Evolutionary conservation across 768 basidiomycete genomes (phyloP), one percentile per base, ranked within the genome.

Genomic region (Mycena metata): DNA sequence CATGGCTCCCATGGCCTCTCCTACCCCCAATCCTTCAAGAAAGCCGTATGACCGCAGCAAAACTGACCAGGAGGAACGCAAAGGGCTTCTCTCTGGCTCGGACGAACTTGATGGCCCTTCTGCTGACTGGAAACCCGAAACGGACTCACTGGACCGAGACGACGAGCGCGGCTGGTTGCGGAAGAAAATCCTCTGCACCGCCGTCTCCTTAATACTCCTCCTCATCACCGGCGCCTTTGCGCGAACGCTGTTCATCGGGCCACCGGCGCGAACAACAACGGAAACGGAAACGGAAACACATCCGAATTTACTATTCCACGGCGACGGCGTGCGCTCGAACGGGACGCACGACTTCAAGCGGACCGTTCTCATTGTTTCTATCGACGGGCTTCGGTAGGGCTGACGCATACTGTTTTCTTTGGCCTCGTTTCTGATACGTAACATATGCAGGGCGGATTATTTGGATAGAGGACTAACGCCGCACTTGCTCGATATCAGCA

Each of bases 391-490:
- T 39, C 84, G 93, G 93, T 90, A 72, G 36, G 23, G 16, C 59
- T 57, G 24, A 55, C 36, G 33, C 23, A 15, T 50, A 50, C 26
- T 24, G 21, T 60, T 11, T 35, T 16, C 9, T 10, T 39, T 39
- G 11, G 41, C 23, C 51, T 70, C 26, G 46, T 50, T 62, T 21
- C 69, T 67, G 15, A 61, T 47, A 21, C 47, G 67, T 67, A 50
- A 52, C 54, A 16, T 21, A 61, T 33, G 33, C 42, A 94, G 94
- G 60, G 93, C 95, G 41, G 93, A 94, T 76, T 96, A 96, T 75
- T 84, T 97, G 26, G 93, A 96, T 76, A 85, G 93, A 55, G 93
- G 92, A 0, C 77, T 96, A 46, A 96, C 95, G 0, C 95, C 95
- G 1, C 91, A 96, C 77, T 79, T 96, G 15, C 81, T 95, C 49